Evolutionary conservation across 2,329 filamentous ascomycete species (phyloP), one percentile per base, ranked within the genome.

Genomic region (Colletotrichum australisinense): DNA sequence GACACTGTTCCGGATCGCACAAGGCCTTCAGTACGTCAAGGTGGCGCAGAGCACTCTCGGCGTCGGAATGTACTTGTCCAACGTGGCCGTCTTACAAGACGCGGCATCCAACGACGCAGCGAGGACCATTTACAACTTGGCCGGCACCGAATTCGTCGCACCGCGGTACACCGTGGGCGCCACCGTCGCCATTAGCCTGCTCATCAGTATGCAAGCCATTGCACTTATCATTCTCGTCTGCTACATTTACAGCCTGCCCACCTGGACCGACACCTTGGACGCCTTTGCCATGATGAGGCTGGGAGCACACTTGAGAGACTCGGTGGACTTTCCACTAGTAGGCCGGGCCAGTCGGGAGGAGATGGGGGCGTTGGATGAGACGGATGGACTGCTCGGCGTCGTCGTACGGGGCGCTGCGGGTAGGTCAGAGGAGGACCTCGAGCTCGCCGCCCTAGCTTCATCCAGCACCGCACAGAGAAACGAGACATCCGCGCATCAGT

Each of bases 171-270:
- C 26, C 16, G 7, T 24, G 4, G 71, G 57, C 14, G 66, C 71
- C 7, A 71, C 63, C 2, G 32, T 67, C 22, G 62, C 26, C 19
- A 49, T 74, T 28, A 75, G 71, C 58, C 9, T 38, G n/a, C 63
- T 75, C 8, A 69, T 75, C n/a, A 46, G 52, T 53, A 24, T 73
- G 8, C 73, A 75, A 5, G 71, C 53, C 3, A 12, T 75, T n/a
- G 52, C 63, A 22, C 66, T 75, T 11, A 9, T 56, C 4, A 30
- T 71, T 6, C 71, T 75, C n/a, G 57, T 63, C 14, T 65, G 57
- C 52, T 75, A 75, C 58, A 67, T 74, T 26, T 75, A 71, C 62
- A 74, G 66, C 38, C 57, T 71, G n/a, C 66, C 70, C 5, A 75
- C 71, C 4, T 74, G 73, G 73, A 74, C 73, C 14, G 53, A 69